Evolutionary conservation across 2,329 filamentous ascomycete species (phyloP).

Genomic region (Phialophora expanda): DNA sequence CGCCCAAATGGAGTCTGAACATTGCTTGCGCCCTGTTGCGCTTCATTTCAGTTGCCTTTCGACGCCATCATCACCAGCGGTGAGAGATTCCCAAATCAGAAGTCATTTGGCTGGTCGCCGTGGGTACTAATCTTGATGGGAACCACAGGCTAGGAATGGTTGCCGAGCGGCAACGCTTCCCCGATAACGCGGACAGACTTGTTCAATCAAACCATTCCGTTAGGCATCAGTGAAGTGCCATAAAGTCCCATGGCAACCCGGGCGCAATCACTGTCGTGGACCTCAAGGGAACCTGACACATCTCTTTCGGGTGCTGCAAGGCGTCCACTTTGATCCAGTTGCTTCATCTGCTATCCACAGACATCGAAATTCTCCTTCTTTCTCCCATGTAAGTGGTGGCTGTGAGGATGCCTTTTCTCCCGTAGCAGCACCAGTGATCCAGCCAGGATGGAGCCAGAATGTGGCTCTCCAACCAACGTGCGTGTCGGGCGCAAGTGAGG

Average conservation of each 20-base stretch:
- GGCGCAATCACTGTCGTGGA: background rate
- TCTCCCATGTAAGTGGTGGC: background rate
- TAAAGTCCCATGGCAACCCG: background rate
- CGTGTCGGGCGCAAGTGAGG: background rate
- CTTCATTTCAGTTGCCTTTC: conserved; percentile 5
- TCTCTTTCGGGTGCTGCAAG: background rate
- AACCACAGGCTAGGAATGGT: background rate
- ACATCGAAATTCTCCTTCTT: background rate
- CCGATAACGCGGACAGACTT: background rate
- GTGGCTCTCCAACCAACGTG: background rate
- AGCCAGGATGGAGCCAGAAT: background rate
- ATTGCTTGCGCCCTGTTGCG: background rate
- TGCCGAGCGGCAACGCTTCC: conserved; percentile 4
- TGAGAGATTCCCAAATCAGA: background rate
- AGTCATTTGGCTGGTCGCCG: background rate
- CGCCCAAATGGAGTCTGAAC: background rate
- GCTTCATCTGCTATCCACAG: background rate
- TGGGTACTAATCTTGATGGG: background rate
- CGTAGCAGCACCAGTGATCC: background rate
- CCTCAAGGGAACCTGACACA: background rate
- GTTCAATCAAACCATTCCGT: background rate
- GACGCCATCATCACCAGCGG: background rate
- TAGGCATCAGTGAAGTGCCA: background rate
- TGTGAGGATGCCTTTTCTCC: background rate
- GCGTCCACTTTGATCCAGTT: background rate